Conservation (phyloP, 2,329 filamentous ascomycete genomes). For the Verticillium dahliae region DNA sequence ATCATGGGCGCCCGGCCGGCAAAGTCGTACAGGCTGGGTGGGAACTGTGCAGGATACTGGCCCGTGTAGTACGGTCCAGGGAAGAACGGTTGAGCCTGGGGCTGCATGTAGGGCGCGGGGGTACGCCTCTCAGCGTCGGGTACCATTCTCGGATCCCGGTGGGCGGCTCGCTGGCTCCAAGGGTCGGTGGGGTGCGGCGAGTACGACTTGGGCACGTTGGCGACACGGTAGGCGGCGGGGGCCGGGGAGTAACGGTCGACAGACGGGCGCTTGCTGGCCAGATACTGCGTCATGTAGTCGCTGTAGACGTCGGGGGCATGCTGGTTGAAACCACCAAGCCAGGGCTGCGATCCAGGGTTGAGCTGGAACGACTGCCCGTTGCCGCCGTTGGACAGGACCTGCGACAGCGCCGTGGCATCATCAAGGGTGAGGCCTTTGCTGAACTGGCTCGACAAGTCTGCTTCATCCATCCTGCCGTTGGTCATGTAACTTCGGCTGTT, state of each 20-base stretch:
- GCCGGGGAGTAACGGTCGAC: slow-evolving; percentile 31
- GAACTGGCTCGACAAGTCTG: slow-evolving; percentile 27
- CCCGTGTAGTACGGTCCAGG: background rate
- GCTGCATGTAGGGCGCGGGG: background rate
- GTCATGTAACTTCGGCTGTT: slow-evolving; percentile 17
- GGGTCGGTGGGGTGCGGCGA: slow-evolving; percentile 18
- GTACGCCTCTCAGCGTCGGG: slow-evolving; percentile 6
- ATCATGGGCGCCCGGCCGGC: slow-evolving; percentile 1
- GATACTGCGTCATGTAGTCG: slow-evolving; percentile 18
- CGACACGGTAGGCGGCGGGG: slow-evolving; percentile 20
- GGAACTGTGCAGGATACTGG: background rate
- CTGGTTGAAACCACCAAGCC: slow-evolving; percentile 29
- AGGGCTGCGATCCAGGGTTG: slow-evolving; percentile 40
- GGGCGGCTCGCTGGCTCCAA: slow-evolving; percentile 23
- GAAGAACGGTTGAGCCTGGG: background rate
- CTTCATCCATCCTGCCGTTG: slow-evolving; percentile 28
- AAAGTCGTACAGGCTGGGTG: slow-evolving; percentile 10
- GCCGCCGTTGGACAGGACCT: slow-evolving; percentile 8
- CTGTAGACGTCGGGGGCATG: slow-evolving; percentile 23
- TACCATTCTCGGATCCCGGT: slow-evolving; percentile 22
- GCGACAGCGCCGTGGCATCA: slow-evolving; percentile 15
- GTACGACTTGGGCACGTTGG: slow-evolving; percentile 20
- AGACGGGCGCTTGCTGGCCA: slow-evolving; percentile 24
- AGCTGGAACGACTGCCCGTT: slow-evolving; percentile 33
- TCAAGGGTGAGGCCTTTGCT: slow-evolving; percentile 26